These are phyloP conservation scores for Pseudoperonospora humuli DNA, from an alignment of 352 stramenopile species.

Conservation along the genomic window DNA sequence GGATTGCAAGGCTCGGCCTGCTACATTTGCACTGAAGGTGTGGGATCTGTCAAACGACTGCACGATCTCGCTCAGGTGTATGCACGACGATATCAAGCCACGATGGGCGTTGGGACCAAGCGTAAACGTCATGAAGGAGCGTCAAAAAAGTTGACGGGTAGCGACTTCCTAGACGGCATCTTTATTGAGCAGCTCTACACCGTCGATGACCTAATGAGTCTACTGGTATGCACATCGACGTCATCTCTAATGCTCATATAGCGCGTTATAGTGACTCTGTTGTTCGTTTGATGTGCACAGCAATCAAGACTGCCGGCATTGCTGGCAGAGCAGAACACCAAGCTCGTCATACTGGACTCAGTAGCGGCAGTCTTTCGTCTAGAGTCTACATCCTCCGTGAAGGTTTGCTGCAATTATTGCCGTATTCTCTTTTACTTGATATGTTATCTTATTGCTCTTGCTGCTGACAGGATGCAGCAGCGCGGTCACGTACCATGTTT, in stretches of 20 bases:
- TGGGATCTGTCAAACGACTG: constrained; percentile 62
- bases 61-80: constrained; percentile 57
- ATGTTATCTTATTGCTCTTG: neutral
- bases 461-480: constrained; percentile 35
- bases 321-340: constrained; percentile 63
- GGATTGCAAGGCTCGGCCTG: constrained; percentile 55
- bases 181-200: constrained; percentile 79
- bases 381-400: constrained; percentile 57
- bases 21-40: constrained; percentile 77
- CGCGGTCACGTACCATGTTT: constrained; percentile 72
- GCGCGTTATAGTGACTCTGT: constrained; percentile 1
- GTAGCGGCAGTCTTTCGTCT: constrained; percentile 69
- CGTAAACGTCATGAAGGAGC: constrained; percentile 32
- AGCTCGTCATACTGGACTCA: constrained; percentile 76
- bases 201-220: constrained; percentile 47
- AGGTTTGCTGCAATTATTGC: constrained; percentile 26
- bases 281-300: constrained; percentile 16
- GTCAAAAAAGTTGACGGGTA: constrained; percentile 7
- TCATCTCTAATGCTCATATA: neutral
- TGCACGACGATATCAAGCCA: constrained; percentile 28
- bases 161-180: constrained; percentile 60
- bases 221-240: constrained; percentile 30
- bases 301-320: constrained; percentile 59
- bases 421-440: neutral
- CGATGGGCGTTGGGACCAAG: constrained; percentile 28